Evolutionary conservation across 2,329 filamentous ascomycete species (phyloP).

Genomic region (Fusarium sp.): DNA sequence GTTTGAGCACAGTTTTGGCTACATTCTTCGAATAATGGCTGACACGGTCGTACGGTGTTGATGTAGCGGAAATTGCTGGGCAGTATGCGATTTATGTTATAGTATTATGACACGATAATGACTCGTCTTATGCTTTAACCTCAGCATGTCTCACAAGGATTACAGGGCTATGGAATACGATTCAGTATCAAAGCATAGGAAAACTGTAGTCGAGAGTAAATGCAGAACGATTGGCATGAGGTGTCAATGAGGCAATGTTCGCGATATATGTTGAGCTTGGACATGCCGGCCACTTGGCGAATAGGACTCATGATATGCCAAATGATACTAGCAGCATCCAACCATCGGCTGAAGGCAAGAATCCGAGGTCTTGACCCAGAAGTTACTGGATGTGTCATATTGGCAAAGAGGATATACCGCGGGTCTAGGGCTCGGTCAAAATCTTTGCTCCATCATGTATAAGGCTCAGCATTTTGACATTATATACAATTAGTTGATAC

Average conservation of each 20-base stretch:
- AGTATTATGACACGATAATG: slow-evolving; percentile 12
- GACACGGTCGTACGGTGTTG: background rate
- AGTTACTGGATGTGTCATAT: background rate
- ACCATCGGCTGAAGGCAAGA: background rate
- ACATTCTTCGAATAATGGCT: background rate
- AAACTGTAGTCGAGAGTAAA: background rate
- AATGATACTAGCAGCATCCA: background rate
- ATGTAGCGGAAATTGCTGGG: background rate
- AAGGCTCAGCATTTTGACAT: background rate
- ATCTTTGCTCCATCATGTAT: background rate
- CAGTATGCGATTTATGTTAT: background rate
- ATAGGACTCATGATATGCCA: background rate
- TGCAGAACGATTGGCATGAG: background rate
- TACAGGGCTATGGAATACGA: slow-evolving; percentile 1
- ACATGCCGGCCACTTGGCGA: background rate
- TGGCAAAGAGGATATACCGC: background rate
- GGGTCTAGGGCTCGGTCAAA: background rate
- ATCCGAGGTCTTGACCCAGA: background rate
- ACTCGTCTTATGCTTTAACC: slow-evolving; percentile 3
- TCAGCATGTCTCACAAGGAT: background rate
- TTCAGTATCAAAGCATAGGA: background rate
- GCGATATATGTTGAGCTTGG: background rate
- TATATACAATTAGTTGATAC: background rate
- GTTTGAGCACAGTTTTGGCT: background rate
- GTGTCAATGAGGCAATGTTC: background rate